Percentiles rank a stretch among this genome's conserved stretches.
These are phyloP conservation scores for Azolla pinnata DNA, from an alignment of 75 land plant genomes.

Conservation along the genomic window DNA sequence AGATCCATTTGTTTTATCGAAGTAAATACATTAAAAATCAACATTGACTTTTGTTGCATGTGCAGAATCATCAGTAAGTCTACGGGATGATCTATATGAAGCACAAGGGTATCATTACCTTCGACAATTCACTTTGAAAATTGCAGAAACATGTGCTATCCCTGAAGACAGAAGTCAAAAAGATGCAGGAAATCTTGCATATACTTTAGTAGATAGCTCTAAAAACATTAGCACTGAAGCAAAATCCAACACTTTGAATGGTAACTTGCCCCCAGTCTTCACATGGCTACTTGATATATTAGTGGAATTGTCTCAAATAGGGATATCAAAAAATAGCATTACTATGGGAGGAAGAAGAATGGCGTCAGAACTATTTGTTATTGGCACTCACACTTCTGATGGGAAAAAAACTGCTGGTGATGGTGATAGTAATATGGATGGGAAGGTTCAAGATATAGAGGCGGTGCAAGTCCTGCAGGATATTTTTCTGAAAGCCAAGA, in stretches of 20 bases:
- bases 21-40: too few species aligned
- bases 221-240: too few species aligned
- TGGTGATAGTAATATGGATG: conserved; percentile 48
- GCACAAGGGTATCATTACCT: conserved; percentile 97
- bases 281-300: conserved; percentile 84
- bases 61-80: conserved; percentile 21
- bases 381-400: conserved; percentile 46
- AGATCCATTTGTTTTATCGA: too few species aligned
- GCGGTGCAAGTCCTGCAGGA: conserved; percentile 94
- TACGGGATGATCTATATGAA: conserved; percentile 88
- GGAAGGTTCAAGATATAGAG: conserved; percentile 75
- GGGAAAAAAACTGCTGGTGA: conserved; percentile 25
- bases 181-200: too few species aligned
- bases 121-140: conserved; percentile 61
- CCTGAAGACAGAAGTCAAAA: too few species aligned
- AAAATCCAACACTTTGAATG: too few species aligned
- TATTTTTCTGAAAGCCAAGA: conserved; percentile 79
- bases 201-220: background rate
- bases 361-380: conserved; percentile 23
- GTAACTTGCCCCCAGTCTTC: conserved; percentile 24
- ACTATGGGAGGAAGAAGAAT: conserved; percentile 14
- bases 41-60: too few species aligned
- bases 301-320: conserved; percentile 75
- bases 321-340: conserved; percentile 7
- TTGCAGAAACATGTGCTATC: background rate